phyloP scores from a whole-genome alignment of 2,329 filamentous ascomycete genomes.

The Trichoderma citrinoviride region DNA sequence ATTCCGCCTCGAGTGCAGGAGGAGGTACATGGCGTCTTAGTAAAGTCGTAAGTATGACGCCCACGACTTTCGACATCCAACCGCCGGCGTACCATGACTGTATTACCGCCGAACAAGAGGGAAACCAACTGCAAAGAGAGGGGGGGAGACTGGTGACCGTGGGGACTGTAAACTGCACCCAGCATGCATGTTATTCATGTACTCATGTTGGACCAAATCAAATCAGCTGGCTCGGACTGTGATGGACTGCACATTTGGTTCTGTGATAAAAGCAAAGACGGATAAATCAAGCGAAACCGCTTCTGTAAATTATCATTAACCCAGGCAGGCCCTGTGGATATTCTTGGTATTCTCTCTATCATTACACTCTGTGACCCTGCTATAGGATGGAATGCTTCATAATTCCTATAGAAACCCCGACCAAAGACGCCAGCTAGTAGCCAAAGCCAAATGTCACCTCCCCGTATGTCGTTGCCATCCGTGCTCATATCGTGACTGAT shows the following conservation, averaged over 20 bases:
- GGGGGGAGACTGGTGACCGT: no score
- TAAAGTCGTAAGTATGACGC: neutral
- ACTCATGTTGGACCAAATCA: no score
- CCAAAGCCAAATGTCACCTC: constrained; percentile 11
- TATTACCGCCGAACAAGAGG: no score
- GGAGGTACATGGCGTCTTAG: neutral
- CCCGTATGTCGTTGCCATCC: neutral
- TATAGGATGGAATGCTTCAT: constrained; percentile 18
- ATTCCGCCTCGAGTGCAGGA: no score
- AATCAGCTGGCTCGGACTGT: no score
- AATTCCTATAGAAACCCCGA: constrained; percentile 5
- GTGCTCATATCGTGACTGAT: constrained; percentile 2
- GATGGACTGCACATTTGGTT: no score
- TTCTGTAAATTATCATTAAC: constrained; percentile 8
- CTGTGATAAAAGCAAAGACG: no score
- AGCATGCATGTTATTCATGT: no score
- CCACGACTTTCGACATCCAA: no score
- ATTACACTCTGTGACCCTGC: neutral
- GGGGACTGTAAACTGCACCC: no score
- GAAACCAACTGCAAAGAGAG: neutral
- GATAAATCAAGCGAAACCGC: neutral
- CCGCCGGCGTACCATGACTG: no score
- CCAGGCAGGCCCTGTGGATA: neutral
- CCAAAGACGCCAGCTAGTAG: constrained; percentile 15
- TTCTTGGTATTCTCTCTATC: constrained; percentile 18